Base-by-base conservation (phyloP, 352 stramenopile genomes). In the Phytophthora boehmeriae region DNA sequence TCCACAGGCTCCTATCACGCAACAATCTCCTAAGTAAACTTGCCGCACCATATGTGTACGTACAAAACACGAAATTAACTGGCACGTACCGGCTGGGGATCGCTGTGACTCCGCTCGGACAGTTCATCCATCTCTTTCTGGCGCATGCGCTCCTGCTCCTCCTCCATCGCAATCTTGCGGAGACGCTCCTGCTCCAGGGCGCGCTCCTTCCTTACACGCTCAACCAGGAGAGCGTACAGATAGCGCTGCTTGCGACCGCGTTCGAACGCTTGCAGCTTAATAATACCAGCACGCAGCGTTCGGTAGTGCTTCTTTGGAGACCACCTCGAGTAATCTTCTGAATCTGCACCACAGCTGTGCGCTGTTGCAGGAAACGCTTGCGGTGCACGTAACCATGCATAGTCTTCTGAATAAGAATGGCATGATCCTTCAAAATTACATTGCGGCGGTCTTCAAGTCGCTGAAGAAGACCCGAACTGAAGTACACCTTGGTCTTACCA, bases 381-480 rank as follows among this genome's bases (percentile, higher is more conserved):
- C 84, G 80, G 35, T 83, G 53, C 14, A 86, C 66, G 54, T 80
- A 80, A 0, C 75, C 80, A 38, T 79, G 84, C 50, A 93, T 79
- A 14, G 71, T 88, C 67, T 90, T 90, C 57, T 93, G 84, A 45
- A 93, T 82, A 19, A 85, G 55, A 43, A 91, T 78, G n/a, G 84
- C 84, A 47, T 92, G 75, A 35, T 88, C 69, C 55, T 87, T 89
- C 2, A 93, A 61, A 41, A 93, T 87, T 39, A 77, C 66, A 57
- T 91, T 90, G 17, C 84, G 82, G 16, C 80, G 80, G 58, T 93
- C 87, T 70, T 98, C 95, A 13, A 98, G 78, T 61, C 84, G 75
- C 76, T 98, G 93, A 35, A 98, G 66, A 51, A 97, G 66, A 51
- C 93, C 93, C 5, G 92, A 90, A 54, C 87, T 93, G 55, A 94